A percentile compares a stretch with the other conserved stretches of the same genome.
Evolutionary conservation across 1,139 yeast genomes (phyloP).

Genomic region (Debaryomyces fabryi): DNA sequence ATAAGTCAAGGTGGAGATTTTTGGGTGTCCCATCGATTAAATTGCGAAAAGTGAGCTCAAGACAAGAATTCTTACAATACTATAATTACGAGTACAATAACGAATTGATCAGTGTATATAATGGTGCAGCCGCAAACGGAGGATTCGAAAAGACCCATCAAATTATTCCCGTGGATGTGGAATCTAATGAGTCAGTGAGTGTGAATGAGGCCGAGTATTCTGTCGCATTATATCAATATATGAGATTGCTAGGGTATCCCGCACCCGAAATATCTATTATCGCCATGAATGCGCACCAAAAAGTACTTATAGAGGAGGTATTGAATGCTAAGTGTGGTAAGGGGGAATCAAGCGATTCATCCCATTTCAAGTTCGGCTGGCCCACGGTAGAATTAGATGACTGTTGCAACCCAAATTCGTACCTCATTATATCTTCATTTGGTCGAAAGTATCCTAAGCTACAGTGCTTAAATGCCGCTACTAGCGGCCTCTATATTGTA

Average conservation of each 20-base stretch:
- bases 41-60: background rate
- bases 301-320: slow-evolving; percentile 27
- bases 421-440: slow-evolving; percentile 9
- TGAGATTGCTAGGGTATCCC: slow-evolving; percentile 52
- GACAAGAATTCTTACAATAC: background rate
- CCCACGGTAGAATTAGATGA: slow-evolving; percentile 5
- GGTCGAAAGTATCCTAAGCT: background rate
- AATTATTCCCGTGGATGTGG: slow-evolving; percentile 33
- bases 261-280: slow-evolving; percentile 40
- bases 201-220: slow-evolving; percentile 59
- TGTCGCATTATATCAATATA: slow-evolving; percentile 49
- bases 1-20: slow-evolving; percentile 5
- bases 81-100: slow-evolving; percentile 1
- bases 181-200: slow-evolving; percentile 22
- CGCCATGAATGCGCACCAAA: slow-evolving; percentile 44
- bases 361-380: background rate
- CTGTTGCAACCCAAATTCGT: slow-evolving; percentile 6
- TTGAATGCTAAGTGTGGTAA: slow-evolving; percentile 8
- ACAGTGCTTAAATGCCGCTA: background rate
- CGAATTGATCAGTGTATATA: background rate
- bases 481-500: slow-evolving; percentile 9
- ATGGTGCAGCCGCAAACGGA: slow-evolving; percentile 28
- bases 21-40: background rate
- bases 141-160: slow-evolving; percentile 45
- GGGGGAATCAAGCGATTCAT: background rate